Base-by-base conservation (phyloP, 768 basidiomycete species). In the Lactifluus subvellereus region DNA sequence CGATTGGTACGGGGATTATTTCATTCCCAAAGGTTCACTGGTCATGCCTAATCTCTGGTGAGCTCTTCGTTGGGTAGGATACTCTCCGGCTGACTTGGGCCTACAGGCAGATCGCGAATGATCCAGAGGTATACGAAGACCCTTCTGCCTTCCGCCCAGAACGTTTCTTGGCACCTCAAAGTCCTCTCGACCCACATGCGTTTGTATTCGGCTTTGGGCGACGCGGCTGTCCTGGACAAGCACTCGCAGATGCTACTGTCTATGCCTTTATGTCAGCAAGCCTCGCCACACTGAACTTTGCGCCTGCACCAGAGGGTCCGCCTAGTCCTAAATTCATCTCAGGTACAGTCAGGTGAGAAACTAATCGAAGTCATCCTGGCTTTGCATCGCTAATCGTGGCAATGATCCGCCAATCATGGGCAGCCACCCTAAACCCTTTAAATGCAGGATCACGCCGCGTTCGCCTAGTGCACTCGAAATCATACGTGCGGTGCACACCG, bases 21-120 rank as follows among this genome's bases (percentile, higher is more conserved):
- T 65, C 42, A 70, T 71, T n/a, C 70, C 70, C 13, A 67, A 67
- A 20, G 69, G 67, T n/a, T 62, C 61, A 8, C 45, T 66, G 14
- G 58, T 68, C 22, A 43, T 71, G 42, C 35, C 55, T 16, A 70
- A 71, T 48, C 43, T 68, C 13, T 71, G 69, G 70, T 67, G 22
- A 47, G 62, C 51, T 10, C n/a, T 18, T 48, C 37, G 40, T 43
- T 16, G 32, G 42, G 14, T 18, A 20, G 10, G 27, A 27, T 37
- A n/a, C 37, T 2, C 8, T 54, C 32, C 20, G 5, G 7, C 16
- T 64, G 47, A 54, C 45, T 20, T 2, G 4, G 11, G 9, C 32
- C 1, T 40, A 32, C 54, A 67, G 65, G 60, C 32, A 30, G 30
- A 58, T 67, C 14, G 48, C 54, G 22, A 62, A 66, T 9, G 65